A percentile compares a stretch with the other conserved stretches of the same genome.
Evolutionary conservation across 768 basidiomycete genomes (phyloP).

Genomic region (Boletus rubescentipes): DNA sequence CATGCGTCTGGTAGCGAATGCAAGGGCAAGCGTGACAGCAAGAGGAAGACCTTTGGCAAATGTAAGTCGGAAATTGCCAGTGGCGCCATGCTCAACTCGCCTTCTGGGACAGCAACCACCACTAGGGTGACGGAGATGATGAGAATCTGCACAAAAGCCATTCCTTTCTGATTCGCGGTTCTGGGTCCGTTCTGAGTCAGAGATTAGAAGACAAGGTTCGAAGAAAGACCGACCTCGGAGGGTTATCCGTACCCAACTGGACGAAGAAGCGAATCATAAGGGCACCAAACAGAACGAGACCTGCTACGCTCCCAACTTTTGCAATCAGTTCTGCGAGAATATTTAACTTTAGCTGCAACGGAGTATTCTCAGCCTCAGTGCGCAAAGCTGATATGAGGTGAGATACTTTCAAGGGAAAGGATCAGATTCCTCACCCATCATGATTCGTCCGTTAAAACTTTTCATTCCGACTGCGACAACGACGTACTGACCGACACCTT

Average conservation of each 20-base stretch:
- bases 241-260: slow-evolving; percentile 64
- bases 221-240: slow-evolving; percentile 46
- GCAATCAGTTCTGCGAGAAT: slow-evolving; percentile 93
- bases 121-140: slow-evolving; percentile 94
- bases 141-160: slow-evolving; percentile 87
- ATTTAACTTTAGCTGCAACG: slow-evolving; percentile 92
- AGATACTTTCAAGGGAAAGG: neutral
- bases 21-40: slow-evolving; percentile 93
- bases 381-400: slow-evolving; percentile 61
- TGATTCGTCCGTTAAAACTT: slow-evolving; percentile 94
- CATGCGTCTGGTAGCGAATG: slow-evolving; percentile 99
- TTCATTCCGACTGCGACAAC: slow-evolving; percentile 89
- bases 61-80: neutral
- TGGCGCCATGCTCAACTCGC: slow-evolving; percentile 27
- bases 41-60: slow-evolving; percentile 72
- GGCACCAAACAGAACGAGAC: slow-evolving; percentile 74
- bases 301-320: slow-evolving; percentile 81
- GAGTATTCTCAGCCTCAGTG: slow-evolving; percentile 85
- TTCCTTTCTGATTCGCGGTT: slow-evolving; percentile 78
- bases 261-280: slow-evolving; percentile 97
- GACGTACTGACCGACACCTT: slow-evolving; percentile 92
- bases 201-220: neutral
- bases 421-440: slow-evolving; percentile 70
- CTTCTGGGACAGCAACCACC: slow-evolving; percentile 88
- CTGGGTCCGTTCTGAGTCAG: slow-evolving; percentile 34